Base-by-base conservation (phyloP, 495 filamentous ascomycete species). In the Neurospora sp. region DNA sequence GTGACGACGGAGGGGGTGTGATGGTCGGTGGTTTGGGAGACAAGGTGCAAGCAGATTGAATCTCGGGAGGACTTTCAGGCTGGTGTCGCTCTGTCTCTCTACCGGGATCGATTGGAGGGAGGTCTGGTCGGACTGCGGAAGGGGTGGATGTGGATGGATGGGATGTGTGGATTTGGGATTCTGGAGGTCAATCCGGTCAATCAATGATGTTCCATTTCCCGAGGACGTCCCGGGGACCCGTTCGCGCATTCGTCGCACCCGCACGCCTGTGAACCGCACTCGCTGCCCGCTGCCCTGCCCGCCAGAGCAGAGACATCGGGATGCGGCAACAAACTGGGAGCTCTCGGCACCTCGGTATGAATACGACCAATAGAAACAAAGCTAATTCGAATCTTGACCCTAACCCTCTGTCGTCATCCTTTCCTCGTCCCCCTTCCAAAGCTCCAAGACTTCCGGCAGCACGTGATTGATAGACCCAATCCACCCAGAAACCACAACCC, bases 281-380 rank as follows among this genome's bases (percentile, higher is more conserved):
- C 54, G 23, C 49, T 11, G n/a, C 23, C n/a, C 44, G n/a, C 49
- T 27, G 54, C 49, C 49, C 31, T 35, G 35, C 35, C 4, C 23
- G 54, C 54, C 54, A 62, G 27, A 62, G 49, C 44, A 46, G 44
- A 20, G 12, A 31, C 27, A 31, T 62, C 54, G 54, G 54, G 54
- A 35, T 62, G 46, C 46, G 37, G 54, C 37, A 72, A 40, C 70
- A 46, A 39, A 10, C 11, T 46, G 14, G 14, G 69, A 54, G 66
- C 49, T 60, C 72, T 80, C 80, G 76, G 77, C 76, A 72, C 79
- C 78, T 81, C 82, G 79, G 80, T 75, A 62, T 74, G 73, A 74
- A 72, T 14, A 46, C 66, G 60, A 69, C 82, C 79, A 82, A 82
- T 82, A 44, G 74, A 42, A 76, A 40, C 27, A 14, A 42, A 10